Percentiles rank a stretch among this genome's conserved stretches.
phyloP scores from a whole-genome alignment of 2,329 filamentous ascomycete species.

The Bipolaris cookei region DNA sequence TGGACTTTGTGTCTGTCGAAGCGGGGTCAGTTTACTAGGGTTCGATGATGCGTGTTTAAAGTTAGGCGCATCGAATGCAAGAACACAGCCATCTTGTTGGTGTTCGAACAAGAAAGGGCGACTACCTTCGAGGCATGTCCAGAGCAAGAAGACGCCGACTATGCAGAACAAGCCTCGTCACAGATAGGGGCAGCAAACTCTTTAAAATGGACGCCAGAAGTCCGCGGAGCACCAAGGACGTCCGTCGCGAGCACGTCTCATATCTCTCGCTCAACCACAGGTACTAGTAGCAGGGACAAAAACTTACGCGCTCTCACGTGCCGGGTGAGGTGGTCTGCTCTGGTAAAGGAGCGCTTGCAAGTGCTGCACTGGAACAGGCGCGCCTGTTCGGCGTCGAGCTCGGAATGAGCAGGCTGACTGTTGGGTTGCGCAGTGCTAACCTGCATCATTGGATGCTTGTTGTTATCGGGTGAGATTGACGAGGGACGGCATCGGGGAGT shows the following conservation, averaged over 20 bases:
- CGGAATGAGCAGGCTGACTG: constrained; percentile 19
- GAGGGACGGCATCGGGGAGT: constrained; percentile 21
- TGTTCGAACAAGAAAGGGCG: background rate
- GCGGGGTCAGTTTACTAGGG: constrained; percentile 17
- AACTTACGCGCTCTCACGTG: constrained; percentile 59
- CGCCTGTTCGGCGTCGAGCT: constrained; percentile 27
- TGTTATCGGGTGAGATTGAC: constrained; percentile 14
- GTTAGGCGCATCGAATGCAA: background rate
- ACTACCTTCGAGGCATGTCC: background rate
- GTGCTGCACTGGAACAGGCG: constrained; percentile 58
- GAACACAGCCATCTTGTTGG: background rate
- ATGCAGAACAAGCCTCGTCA: background rate
- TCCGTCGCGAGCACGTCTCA: background rate
- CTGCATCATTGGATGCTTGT: constrained; percentile 25
- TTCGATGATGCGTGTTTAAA: background rate
- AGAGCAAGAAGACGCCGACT: background rate
- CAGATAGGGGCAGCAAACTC: background rate
- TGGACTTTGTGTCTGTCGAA: constrained; percentile 49
- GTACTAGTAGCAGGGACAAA: background rate
- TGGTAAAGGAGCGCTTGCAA: constrained; percentile 59
- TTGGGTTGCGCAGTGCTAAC: constrained; percentile 15
- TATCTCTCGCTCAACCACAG: background rate
- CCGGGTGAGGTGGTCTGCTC: constrained; percentile 60
- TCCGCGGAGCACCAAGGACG: background rate
- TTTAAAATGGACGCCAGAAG: background rate